Base-by-base conservation (phyloP, 768 basidiomycete species). In the Arthromyces matolae region DNA sequence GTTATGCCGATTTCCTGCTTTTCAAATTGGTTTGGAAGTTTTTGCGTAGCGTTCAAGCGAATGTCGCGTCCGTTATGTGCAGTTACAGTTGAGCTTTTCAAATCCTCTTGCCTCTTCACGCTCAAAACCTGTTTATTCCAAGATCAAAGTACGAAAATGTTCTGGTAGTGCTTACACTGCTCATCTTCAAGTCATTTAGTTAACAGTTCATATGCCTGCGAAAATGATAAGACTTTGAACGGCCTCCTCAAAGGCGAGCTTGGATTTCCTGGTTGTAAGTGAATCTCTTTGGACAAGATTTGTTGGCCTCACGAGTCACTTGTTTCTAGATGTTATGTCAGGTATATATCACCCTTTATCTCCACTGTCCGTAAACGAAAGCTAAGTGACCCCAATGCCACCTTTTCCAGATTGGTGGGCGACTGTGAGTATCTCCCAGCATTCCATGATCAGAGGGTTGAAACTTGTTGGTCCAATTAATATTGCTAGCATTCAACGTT, bases 41-140 rank as follows among this genome's bases (percentile, higher is more conserved):
- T 58, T 56, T 84, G 56, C 77, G 78, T 34, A 74, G 78, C 16
- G 78, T 86, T 3, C 76, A 78, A 61, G 84, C 84, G 9, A 79
- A 79, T 46, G 84, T 84, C 9, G 79, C 83, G 1, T 61, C 80
- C 4, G 73, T 86, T 45, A 84, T 84, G 82, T 84, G 82, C 61
- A 80, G 78, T 50, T 82, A 82, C 55, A 81, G 78, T 73, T 38
- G 19, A 29, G 48, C 38, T 25, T 37, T 34, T 20, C 47, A 18
- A 35, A 19, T 19, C 19, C 42, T 8, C 18, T 35, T 44, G 20
- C 37, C 23, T 19, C 34, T 44, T 20, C 24, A 7, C 22, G 13
- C 16, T 44, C 37, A 36, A 23, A 16, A 16, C 23, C 37, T 4
- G 9, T 32, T 12, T 29, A 27, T n/a, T 16, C 10, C 20, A 32